Evolutionary conservation across 2,329 filamentous ascomycete genomes (phyloP).

Genomic region (Metarhizium rileyi): DNA sequence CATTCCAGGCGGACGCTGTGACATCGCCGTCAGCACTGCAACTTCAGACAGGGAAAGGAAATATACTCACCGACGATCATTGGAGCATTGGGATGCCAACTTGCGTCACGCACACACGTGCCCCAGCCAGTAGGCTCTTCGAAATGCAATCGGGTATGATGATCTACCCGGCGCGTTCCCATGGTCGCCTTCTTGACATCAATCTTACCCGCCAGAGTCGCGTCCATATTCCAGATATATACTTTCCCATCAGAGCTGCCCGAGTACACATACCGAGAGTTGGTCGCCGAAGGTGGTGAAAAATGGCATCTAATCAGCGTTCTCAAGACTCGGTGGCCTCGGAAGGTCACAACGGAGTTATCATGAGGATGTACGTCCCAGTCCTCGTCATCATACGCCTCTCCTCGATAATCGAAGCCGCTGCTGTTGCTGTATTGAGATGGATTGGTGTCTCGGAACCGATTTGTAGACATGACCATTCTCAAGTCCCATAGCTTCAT

Average conservation of each 20-base stretch:
- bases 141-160: constrained; percentile 44
- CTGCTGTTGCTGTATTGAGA: constrained; percentile 42
- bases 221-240: constrained; percentile 89
- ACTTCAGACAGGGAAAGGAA: background rate
- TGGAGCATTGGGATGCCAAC: constrained; percentile 81
- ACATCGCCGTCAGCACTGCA: background rate
- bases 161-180: constrained; percentile 47
- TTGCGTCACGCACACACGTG: constrained; percentile 77
- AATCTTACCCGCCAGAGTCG: constrained; percentile 67
- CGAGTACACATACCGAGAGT: constrained; percentile 86
- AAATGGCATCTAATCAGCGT: constrained; percentile 95
- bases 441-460: constrained; percentile 47
- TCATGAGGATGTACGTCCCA: constrained; percentile 63
- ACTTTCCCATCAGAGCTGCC: constrained; percentile 85
- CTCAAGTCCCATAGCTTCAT: constrained; percentile 96
- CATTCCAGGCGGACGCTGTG: constrained; percentile 73
- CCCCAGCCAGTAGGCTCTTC: constrained; percentile 53
- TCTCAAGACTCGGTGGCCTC: constrained; percentile 78
- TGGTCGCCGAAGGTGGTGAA: constrained; percentile 73
- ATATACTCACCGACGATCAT: constrained; percentile 54
- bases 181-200: constrained; percentile 66
- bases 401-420: constrained; percentile 67
- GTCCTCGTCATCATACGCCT: constrained; percentile 52
- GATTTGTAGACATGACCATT: constrained; percentile 70
- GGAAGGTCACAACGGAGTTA: constrained; percentile 87